Base-by-base conservation (phyloP, 352 stramenopile genomes). In the Pythium brassicae region DNA sequence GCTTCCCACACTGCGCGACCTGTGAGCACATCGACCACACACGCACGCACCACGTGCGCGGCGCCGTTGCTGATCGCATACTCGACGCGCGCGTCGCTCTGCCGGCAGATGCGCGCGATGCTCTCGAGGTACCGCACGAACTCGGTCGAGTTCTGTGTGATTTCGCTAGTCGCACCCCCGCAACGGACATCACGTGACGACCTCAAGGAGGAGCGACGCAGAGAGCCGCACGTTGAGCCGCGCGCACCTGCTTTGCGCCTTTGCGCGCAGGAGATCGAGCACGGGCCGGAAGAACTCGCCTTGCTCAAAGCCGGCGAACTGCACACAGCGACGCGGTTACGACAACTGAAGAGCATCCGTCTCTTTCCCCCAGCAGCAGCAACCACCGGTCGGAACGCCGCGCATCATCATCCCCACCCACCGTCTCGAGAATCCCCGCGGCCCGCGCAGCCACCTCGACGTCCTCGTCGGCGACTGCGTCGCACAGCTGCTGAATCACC, bases 81-180 rank as follows among this genome's bases (percentile, higher is more conserved):
- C 42, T 78, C 50, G 68, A 90, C 87, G 54, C 81, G 75, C 5
- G 68, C 52, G 26, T 89, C 74, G 10, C 62, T 66, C 56, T 88
- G 72, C 20, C 75, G 62, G 22, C 76, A 83, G 45, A 92, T 75
- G 42, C 69, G 75, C 0, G 82, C 80, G 23, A 91, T 86, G 4
- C 69, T 72, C 55, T 93, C 85, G 15, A 94, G 59, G 48, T 86
- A 90, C 20, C 85, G 78, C 71, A 93, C 85, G 48, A 77, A 91
- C 52, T 90, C 76, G 17, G 89, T 70, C 4, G 81, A 92, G 45
- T 68, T 89, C 55, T 65, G 46, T 1, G 53, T 56, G 47, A 78
- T 71, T 15, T 69, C 69, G 57, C 75, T 86, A 34, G 29, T 45
- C 19, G 39, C 32, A 37, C 32, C n/a, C n/a, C 12, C 34, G 15